phyloP scores from a whole-genome alignment of 179 eudicot species.

The Gypsophila paniculata region DNA sequence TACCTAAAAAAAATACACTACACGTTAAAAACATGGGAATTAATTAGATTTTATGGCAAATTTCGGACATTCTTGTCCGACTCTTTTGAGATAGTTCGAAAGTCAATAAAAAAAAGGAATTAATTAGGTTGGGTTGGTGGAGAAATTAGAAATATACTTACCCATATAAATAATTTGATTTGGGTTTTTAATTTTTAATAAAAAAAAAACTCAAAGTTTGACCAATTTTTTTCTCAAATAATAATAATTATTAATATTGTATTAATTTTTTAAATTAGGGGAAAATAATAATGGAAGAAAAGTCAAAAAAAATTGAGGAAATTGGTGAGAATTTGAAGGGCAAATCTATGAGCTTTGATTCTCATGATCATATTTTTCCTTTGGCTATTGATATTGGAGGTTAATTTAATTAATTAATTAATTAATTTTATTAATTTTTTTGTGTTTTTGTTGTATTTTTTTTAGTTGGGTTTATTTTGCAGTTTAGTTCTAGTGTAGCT shows the following conservation, averaged over 20 bases:
- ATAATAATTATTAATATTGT: conserved; percentile 12
- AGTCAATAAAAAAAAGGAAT: no score
- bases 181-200: neutral
- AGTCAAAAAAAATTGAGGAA: neutral
- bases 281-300: conserved; percentile 20
- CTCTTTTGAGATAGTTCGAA: no score
- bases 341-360: conserved; percentile 19
- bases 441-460: neutral
- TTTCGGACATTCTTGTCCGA: no score
- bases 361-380: conserved; percentile 41
- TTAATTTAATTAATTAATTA: conserved; percentile 11
- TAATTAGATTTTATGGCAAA: no score
- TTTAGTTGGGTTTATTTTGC: neutral
- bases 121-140: conserved; percentile 10
- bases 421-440: neutral
- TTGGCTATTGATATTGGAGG: conserved; percentile 93
- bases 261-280: no score
- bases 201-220: neutral
- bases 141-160: neutral
- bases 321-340: conserved; percentile 15
- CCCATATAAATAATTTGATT: neutral
- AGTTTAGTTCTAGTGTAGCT: neutral
- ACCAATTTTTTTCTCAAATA: conserved; percentile 1
- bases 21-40: neutral
- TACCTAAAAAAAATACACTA: neutral